phyloP scores from a whole-genome alignment of 257 asterid species.

The Eustoma russellianum region DNA sequence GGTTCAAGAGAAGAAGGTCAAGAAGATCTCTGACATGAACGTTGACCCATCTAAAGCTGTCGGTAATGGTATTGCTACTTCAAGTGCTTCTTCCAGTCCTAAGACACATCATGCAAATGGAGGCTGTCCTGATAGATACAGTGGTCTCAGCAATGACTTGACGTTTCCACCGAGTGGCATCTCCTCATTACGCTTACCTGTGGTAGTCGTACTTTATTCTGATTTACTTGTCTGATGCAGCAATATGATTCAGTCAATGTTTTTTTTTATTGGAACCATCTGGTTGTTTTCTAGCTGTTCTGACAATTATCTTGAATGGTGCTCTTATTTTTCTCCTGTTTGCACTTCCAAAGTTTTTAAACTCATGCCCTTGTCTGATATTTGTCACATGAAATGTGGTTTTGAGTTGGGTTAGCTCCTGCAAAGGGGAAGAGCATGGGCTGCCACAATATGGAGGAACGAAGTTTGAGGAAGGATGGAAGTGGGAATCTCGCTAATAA shows the following conservation, averaged over 20 bases:
- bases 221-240: neutral
- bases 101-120: slow-evolving; percentile 64
- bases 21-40: slow-evolving; percentile 85
- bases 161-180: slow-evolving; percentile 66
- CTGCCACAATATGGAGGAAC: too few species aligned
- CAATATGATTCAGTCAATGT: neutral
- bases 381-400: too few species aligned
- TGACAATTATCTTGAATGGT: too few species aligned
- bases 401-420: too few species aligned
- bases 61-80: slow-evolving; percentile 60
- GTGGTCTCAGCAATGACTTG: slow-evolving; percentile 45
- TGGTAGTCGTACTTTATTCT: slow-evolving; percentile 66
- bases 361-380: too few species aligned
- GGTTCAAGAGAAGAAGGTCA: slow-evolving; percentile 98
- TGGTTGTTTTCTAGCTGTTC: too few species aligned
- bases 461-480: too few species aligned
- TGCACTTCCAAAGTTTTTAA: too few species aligned
- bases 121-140: slow-evolving; percentile 38
- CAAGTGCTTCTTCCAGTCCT: slow-evolving; percentile 52
- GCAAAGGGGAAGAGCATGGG: too few species aligned
- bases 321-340: too few species aligned
- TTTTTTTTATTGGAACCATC: too few species aligned
- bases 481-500: too few species aligned
- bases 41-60: slow-evolving; percentile 49
- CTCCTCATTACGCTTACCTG: slow-evolving; percentile 73